phyloP scores from a whole-genome alignment of 2,329 filamentous ascomycete genomes.

The Pestalotiopsis fici region DNA sequence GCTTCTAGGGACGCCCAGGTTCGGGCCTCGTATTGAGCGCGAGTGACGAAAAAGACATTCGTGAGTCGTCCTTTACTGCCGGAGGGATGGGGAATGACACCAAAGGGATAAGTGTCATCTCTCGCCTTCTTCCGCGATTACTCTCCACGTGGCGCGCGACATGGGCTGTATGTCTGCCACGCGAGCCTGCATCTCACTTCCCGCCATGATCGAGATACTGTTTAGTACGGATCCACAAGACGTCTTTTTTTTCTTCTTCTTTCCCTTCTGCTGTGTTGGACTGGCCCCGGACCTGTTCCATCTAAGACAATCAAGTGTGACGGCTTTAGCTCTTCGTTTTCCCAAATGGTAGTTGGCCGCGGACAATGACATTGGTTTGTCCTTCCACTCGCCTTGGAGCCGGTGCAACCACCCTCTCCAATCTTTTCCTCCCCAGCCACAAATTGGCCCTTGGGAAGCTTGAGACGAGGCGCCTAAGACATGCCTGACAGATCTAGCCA shows the following conservation, averaged over 20 bases:
- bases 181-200: conserved; percentile 3
- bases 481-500: not conserved
- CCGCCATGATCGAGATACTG: not conserved
- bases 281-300: not conserved
- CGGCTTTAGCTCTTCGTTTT: not conserved
- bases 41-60: not conserved
- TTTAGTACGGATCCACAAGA: not conserved
- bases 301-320: conserved; percentile 5
- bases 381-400: not conserved
- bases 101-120: not conserved
- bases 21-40: not conserved
- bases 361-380: conserved; percentile 8
- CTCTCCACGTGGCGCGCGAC: not conserved
- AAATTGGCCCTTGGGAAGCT: not conserved
- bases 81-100: not conserved
- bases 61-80: not conserved
- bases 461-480: conserved; percentile 9
- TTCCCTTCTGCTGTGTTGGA: no score
- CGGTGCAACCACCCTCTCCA: not conserved
- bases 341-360: not conserved
- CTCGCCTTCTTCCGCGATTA: not conserved
- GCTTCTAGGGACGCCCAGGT: not conserved
- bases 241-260: not conserved
- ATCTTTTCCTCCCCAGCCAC: not conserved
- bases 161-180: conserved; percentile 1